Conservation (phyloP, 352 stramenopile species). For the Aphanomyces cochlioides region DNA sequence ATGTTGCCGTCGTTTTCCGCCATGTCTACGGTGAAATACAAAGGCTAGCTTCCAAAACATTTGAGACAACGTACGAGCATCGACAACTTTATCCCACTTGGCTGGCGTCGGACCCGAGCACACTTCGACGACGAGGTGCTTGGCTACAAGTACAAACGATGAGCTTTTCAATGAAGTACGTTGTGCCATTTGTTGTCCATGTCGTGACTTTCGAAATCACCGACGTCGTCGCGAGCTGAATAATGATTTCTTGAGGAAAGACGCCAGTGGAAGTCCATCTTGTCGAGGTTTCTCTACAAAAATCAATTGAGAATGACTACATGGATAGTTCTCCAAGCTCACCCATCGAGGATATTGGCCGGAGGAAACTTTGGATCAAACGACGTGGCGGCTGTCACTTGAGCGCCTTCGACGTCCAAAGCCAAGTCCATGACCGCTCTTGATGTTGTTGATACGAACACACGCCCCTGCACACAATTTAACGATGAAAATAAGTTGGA, state of each 20-base stretch:
- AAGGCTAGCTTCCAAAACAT: conserved; percentile 7
- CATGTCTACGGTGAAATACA: conserved; percentile 42
- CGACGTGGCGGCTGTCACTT: conserved; percentile 75
- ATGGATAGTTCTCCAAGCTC: conserved; percentile 4
- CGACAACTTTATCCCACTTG: conserved; percentile 79
- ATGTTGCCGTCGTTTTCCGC: conserved; percentile 77
- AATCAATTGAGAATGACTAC: background rate
- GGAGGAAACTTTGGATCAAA: conserved; percentile 67
- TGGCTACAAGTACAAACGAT: conserved; percentile 33
- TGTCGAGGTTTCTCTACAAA: conserved; percentile 56
- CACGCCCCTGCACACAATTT: background rate
- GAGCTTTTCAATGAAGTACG: background rate
- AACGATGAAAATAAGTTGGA: background rate
- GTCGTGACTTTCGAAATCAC: conserved; percentile 76
- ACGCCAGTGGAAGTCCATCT: conserved; percentile 81
- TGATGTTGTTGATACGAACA: background rate
- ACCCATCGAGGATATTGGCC: conserved; percentile 80
- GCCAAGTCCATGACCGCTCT: conserved; percentile 59
- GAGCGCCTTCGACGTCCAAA: conserved; percentile 72
- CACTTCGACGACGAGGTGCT: conserved; percentile 64
- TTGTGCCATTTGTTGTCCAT: conserved; percentile 56
- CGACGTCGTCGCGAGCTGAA: conserved; percentile 72
- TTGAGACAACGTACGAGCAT: background rate
- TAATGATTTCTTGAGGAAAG: conserved; percentile 76
- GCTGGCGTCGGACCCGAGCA: conserved; percentile 61